Percentiles rank a stretch among this genome's conserved stretches.
Evolutionary conservation across 495 filamentous ascomycete genomes (phyloP).

Genomic region (Chaetomium fimeti): DNA sequence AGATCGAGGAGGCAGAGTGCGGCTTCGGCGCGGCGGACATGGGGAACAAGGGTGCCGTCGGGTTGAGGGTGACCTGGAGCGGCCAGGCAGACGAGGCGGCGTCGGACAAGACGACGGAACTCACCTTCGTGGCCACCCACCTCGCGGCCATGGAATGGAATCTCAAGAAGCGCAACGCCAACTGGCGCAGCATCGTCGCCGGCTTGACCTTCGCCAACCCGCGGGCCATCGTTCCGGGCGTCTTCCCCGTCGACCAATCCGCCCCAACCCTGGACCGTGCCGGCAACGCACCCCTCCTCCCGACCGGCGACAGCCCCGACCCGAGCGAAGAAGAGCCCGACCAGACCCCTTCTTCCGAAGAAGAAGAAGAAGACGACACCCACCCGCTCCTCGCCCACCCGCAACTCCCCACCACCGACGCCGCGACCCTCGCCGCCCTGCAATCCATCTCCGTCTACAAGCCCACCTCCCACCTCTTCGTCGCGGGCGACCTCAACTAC

Average conservation of each 20-base stretch:
- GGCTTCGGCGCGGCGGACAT: conserved; percentile 81
- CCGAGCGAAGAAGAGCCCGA: conserved; percentile 34
- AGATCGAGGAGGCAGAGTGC: conserved; percentile 67
- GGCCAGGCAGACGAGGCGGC: conserved; percentile 14
- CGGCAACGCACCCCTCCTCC: conserved; percentile 18
- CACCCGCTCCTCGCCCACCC: conserved; percentile 2
- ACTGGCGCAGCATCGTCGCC: conserved; percentile 81
- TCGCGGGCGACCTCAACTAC: conserved; percentile 94
- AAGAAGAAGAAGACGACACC: background rate
- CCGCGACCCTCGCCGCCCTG: conserved; percentile 26
- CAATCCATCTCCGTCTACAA: conserved; percentile 61
- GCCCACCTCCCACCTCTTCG: conserved; percentile 72
- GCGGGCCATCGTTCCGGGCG: conserved; percentile 30
- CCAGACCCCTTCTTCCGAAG: background rate
- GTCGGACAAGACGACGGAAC: conserved; percentile 48
- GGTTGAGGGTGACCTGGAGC: conserved; percentile 60
- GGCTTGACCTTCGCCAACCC: conserved; percentile 68
- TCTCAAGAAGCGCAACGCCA: conserved; percentile 67
- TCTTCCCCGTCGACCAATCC: conserved; percentile 21
- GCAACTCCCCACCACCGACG: conserved; percentile 5
- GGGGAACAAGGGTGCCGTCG: conserved; percentile 94
- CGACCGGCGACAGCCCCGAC: conserved; percentile 21
- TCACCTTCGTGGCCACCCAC: conserved; percentile 88
- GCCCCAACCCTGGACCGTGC: conserved; percentile 24
- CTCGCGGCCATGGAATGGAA: conserved; percentile 80